Evolutionary conservation across 2,329 filamentous ascomycete genomes (phyloP).

Genomic region (Aspergillus sp.): DNA sequence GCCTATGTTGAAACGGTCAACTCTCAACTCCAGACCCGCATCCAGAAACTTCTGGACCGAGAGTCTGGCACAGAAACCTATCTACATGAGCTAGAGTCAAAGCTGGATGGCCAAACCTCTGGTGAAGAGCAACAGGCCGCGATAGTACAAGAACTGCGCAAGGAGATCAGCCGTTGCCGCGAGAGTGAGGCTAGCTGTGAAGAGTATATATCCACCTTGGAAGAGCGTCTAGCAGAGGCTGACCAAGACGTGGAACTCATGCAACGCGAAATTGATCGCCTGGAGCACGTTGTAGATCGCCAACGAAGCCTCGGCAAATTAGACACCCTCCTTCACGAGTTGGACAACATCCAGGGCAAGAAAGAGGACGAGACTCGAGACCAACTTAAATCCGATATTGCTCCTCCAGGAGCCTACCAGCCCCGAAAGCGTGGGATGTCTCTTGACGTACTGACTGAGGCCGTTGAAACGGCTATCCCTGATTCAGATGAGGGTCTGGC

Average conservation of each 20-base stretch:
- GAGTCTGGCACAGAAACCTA: constrained; percentile 92
- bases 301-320: constrained; percentile 93
- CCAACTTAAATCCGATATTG: constrained; percentile 15
- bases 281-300: constrained; percentile 93
- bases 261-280: constrained; percentile 90
- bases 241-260: constrained; percentile 96
- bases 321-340: constrained; percentile 85
- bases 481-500: constrained; percentile 44
- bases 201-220: constrained; percentile 95
- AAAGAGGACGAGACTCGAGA: constrained; percentile 20
- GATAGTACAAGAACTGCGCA: constrained; percentile 82
- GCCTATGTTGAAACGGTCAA: constrained; percentile 93
- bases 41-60: constrained; percentile 91
- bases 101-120: constrained; percentile 84
- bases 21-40: constrained; percentile 78
- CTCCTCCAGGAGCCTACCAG: constrained; percentile 20
- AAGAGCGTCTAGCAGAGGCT: constrained; percentile 90
- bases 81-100: constrained; percentile 84
- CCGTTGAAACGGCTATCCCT: constrained; percentile 46
- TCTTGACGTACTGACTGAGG: constrained; percentile 45
- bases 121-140: constrained; percentile 91
- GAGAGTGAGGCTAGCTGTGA: constrained; percentile 90
- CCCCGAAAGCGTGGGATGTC: constrained; percentile 36
- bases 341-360: constrained; percentile 66
- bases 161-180: constrained; percentile 81